These are phyloP conservation scores for Populus trichocarpa DNA, from an alignment of 441 rosid species.

Conservation along the genomic window DNA sequence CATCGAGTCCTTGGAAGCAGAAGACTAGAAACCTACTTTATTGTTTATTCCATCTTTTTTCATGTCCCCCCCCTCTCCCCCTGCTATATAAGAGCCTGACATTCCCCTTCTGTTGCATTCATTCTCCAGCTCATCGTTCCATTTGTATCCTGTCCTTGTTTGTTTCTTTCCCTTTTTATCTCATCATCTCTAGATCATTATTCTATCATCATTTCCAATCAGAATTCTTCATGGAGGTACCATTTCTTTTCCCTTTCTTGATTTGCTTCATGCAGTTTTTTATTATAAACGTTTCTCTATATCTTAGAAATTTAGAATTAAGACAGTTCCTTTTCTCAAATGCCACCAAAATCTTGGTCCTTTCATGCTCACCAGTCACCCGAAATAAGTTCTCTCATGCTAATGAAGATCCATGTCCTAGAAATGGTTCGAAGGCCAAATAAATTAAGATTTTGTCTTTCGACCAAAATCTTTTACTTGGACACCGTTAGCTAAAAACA, in stretches of 20 bases:
- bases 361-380: not conserved
- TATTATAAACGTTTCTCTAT: not conserved
- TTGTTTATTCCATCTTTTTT: constrained; percentile 16
- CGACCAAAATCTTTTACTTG: not conserved
- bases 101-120: constrained; percentile 13
- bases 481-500: not conserved
- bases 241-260: not conserved
- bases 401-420: not conserved
- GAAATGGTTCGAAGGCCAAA: not conserved
- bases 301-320: not conserved
- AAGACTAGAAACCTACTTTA: constrained; percentile 9
- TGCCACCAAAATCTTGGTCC: not conserved
- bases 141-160: not conserved
- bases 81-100: constrained; percentile 5
- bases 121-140: constrained; percentile 1
- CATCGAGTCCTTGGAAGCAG: constrained; percentile 4
- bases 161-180: not conserved
- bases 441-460: not conserved
- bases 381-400: not conserved
- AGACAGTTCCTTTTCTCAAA: too few species aligned
- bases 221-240: constrained; percentile 18
- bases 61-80: not conserved
- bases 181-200: not conserved
- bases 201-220: not conserved
- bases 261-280: not conserved